A percentile compares a stretch with the other conserved stretches of the same genome.
phyloP scores from a whole-genome alignment of 2,329 filamentous ascomycete genomes.

The Biscogniauxia mediterranea region DNA sequence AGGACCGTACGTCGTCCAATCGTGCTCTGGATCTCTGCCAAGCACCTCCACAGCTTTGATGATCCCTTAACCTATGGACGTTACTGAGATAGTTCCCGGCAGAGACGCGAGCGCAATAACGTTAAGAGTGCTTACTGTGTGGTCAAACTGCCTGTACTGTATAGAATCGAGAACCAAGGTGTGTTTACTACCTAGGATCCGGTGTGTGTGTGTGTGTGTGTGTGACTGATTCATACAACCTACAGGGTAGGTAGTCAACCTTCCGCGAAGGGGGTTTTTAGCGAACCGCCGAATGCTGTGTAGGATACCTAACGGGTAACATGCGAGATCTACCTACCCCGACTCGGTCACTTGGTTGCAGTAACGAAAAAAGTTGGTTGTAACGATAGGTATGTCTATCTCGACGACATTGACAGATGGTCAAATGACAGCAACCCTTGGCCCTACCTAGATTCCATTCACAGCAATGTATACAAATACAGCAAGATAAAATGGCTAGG shows the following conservation, averaged over 20 bases:
- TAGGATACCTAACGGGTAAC: not conserved
- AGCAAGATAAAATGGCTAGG: constrained; percentile 3
- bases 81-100: not conserved
- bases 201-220: not conserved
- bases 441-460: constrained; percentile 1
- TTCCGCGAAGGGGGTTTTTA: not conserved
- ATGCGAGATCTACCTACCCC: not conserved
- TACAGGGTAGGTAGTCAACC: not conserved
- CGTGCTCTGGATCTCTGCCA: not conserved
- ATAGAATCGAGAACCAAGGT: not conserved
- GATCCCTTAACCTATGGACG: not conserved
- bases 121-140: not conserved
- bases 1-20: constrained; percentile 2
- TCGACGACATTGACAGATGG: not conserved
- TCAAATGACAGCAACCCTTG: not conserved
- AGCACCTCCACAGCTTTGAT: not conserved
- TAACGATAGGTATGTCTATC: not conserved
- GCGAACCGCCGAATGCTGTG: constrained; percentile 1
- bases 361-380: not conserved
- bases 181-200: not conserved
- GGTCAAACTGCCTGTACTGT: not conserved
- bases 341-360: not conserved
- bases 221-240: not conserved
- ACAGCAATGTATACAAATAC: not conserved
- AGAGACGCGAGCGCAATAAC: not conserved